Evolutionary conservation across 495 filamentous ascomycete species (phyloP), one percentile per base, ranked within the genome.

Genomic region (Penicillium fimorum): DNA sequence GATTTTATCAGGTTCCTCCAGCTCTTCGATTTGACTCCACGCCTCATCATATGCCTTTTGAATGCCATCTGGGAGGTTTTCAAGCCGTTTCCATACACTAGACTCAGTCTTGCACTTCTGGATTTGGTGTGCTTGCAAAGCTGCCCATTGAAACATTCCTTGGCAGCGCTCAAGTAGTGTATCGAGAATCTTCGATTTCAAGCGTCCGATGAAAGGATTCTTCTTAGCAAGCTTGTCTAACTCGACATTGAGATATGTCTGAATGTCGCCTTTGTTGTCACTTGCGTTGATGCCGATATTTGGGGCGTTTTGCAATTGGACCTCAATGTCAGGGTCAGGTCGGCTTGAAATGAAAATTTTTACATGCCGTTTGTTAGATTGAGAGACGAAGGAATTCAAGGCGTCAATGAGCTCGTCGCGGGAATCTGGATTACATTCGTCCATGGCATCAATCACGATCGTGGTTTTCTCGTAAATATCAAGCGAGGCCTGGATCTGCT

Each of bases 271-370:
- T 55, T 60, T 11, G 56, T 75, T 59, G 42, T 72, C 29, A 3
- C 41, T 68, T 4, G 74, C 70, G 27, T 66, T 49, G 33, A 79
- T 75, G 22, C 63, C 53, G 17, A 78, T 57, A 44, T 67, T 75
- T 8, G 69, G 60, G 4, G 40, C 42, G 5, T 46, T 47, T 33
- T 33, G 2, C 24, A 79, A 58, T 11, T 42, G 44, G 12, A 50
- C 40, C 27, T 50, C 37, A 38, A 77, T 73, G 37, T 75, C 69
- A 18, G 42, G 38, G 33, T 78, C 76, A 13, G 69, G 71, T 11
- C 76, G 67, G 43, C 74, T 76, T 11, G 76, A 79, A 50, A 80
- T 71, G 54, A 80, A 75, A n/a, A 80, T 53, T 48, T 73, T 79
- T 8, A 77, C 59, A 1, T 33, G 11, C 1, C 59, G 56, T 3